Evolutionary conservation across 2,329 filamentous ascomycete genomes (phyloP).

Genomic region (Aotearoamyces nothofagi): DNA sequence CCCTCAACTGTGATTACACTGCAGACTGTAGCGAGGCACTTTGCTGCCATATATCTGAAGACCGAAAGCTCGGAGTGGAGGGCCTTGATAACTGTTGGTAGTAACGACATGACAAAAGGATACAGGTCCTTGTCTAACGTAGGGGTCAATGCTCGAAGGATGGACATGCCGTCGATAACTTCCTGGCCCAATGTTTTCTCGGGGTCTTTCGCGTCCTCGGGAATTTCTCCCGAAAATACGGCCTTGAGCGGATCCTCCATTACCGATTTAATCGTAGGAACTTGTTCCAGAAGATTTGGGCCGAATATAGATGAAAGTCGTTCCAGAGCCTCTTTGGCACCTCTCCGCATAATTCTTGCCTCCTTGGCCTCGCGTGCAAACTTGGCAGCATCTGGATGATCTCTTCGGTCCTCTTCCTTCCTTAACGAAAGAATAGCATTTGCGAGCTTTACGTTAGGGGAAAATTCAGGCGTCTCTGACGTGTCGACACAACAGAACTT

Average conservation of each 20-base stretch:
- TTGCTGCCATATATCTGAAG: constrained; percentile 90
- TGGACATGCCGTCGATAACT: constrained; percentile 85
- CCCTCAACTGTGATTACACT: constrained; percentile 90
- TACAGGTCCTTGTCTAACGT: constrained; percentile 65
- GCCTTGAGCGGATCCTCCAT: constrained; percentile 69
- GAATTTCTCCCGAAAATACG: constrained; percentile 60
- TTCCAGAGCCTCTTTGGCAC: constrained; percentile 87
- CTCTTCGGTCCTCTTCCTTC: constrained; percentile 91
- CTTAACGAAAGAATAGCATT: constrained; percentile 80
- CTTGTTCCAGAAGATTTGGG: constrained; percentile 57
- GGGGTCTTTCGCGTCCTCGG: constrained; percentile 56
- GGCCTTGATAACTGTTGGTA: constrained; percentile 76
- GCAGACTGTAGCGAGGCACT: constrained; percentile 93
- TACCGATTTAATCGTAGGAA: constrained; percentile 65
- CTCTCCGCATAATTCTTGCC: constrained; percentile 77
- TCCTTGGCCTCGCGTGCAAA: constrained; percentile 82
- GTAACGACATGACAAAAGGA: constrained; percentile 65
- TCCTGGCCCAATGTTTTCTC: constrained; percentile 73
- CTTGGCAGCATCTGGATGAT: constrained; percentile 79
- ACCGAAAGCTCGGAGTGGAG: constrained; percentile 81
- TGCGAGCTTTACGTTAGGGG: constrained; percentile 63
- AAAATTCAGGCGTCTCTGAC: constrained; percentile 91
- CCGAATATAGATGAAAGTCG: constrained; percentile 74
- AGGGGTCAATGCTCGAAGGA: constrained; percentile 84
- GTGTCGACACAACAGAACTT: constrained; percentile 98